A percentile compares a stretch with the other conserved stretches of the same genome.
These are phyloP conservation scores for Trichodelitschia bisporula DNA, from an alignment of 495 filamentous ascomycete genomes.

Conservation along the genomic window DNA sequence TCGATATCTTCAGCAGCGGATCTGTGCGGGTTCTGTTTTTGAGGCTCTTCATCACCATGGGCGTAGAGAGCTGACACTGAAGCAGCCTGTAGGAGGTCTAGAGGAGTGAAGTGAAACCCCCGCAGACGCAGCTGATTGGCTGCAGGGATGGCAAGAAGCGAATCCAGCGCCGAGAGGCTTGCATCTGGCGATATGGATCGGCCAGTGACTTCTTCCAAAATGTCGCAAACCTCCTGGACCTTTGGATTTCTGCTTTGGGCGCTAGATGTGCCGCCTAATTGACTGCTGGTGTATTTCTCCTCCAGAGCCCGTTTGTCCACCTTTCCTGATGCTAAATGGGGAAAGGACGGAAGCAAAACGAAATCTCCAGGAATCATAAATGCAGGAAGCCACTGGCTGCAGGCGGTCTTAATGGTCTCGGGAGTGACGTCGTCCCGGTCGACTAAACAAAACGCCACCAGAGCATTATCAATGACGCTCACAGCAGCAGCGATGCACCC, in stretches of 20 bases:
- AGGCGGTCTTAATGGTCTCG: conserved; percentile 27
- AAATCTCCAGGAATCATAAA: conserved; percentile 61
- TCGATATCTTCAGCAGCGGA: too few relatives aligned
- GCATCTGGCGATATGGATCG: too few relatives aligned
- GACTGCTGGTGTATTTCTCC: conserved; percentile 20
- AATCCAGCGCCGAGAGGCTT: too few relatives aligned
- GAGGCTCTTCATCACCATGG: too few relatives aligned
- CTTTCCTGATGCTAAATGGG: conserved; percentile 55
- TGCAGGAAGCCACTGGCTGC: conserved; percentile 41
- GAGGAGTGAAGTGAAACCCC: too few relatives aligned
- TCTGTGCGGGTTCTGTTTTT: too few relatives aligned
- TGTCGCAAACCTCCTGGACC: too few relatives aligned
- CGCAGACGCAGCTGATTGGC: too few relatives aligned
- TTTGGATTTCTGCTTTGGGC: too few relatives aligned
- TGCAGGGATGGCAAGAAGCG: too few relatives aligned
- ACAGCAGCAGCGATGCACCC: conserved; percentile 30
- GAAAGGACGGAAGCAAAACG: conserved; percentile 31
- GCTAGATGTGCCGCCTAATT: conserved; percentile 6
- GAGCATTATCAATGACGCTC: conserved; percentile 28
- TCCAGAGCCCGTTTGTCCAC: conserved; percentile 41
- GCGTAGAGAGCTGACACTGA: too few relatives aligned
- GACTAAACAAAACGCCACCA: conserved; percentile 44
- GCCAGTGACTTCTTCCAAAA: conserved; percentile 10
- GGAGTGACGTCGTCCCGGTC: conserved; percentile 12
- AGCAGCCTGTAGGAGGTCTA: too few relatives aligned